Conservation (phyloP, 2,329 filamentous ascomycete genomes). For the Diaporthe destruens region DNA sequence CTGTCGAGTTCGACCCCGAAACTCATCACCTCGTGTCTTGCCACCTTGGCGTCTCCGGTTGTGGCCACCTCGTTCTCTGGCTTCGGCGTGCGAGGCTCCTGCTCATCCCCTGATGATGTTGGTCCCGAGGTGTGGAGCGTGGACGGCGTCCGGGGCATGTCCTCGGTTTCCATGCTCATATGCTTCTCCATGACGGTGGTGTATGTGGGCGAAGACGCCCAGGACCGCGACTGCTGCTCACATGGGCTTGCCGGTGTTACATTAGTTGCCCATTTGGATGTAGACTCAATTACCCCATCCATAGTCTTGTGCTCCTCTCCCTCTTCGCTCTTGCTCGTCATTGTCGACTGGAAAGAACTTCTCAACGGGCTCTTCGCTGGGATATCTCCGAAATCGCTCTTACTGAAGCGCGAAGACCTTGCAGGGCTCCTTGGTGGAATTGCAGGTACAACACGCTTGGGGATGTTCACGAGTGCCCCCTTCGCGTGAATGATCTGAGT, state of each 20-base stretch:
- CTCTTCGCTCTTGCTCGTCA: slow-evolving; percentile 39
- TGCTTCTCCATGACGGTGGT: slow-evolving; percentile 46
- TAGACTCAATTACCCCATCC: slow-evolving; percentile 35
- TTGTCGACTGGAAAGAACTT: slow-evolving; percentile 58
- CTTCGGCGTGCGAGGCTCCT: slow-evolving; percentile 47
- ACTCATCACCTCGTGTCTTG: slow-evolving; percentile 34
- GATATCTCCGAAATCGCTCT: slow-evolving; percentile 73
- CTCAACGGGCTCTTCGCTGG: slow-evolving; percentile 63
- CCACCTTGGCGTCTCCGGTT: slow-evolving; percentile 35
- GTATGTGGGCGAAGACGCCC: slow-evolving; percentile 46
- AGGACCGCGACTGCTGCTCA: slow-evolving; percentile 32
- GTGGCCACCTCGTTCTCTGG: slow-evolving; percentile 42
- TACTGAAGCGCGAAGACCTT: slow-evolving; percentile 65
- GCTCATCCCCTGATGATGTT: slow-evolving; percentile 46
- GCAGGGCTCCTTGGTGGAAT: slow-evolving; percentile 83
- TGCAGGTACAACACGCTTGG: slow-evolving; percentile 82
- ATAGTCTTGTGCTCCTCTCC: slow-evolving; percentile 35
- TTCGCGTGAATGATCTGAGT: slow-evolving; percentile 78
- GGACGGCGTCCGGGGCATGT: slow-evolving; percentile 42
- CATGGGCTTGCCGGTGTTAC: slow-evolving; percentile 39
- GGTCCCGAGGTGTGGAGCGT: slow-evolving; percentile 43
- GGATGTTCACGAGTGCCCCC: slow-evolving; percentile 86
- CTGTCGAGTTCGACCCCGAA: slow-evolving; percentile 35
- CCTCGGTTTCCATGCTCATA: slow-evolving; percentile 40
- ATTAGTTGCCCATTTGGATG: slow-evolving; percentile 22